Evolutionary conservation across 768 basidiomycete genomes (phyloP).

Genomic region (Suillus hirtellus): DNA sequence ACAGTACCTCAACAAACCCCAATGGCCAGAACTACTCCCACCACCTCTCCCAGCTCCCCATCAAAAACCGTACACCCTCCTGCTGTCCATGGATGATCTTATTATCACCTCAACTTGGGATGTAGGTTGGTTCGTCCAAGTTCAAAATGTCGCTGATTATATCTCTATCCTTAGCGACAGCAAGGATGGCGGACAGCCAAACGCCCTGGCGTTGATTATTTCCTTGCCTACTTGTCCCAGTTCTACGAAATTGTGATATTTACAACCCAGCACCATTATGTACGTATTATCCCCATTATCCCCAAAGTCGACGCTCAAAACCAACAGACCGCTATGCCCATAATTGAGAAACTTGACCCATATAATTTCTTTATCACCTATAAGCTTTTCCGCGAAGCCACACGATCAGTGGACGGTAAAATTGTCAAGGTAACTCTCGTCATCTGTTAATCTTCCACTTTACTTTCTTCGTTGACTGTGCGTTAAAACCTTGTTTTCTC

Average conservation of each 20-base stretch:
- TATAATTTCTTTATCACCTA: constrained; percentile 89
- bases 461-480: too few relatives aligned
- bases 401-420: constrained; percentile 77
- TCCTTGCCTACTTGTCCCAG: constrained; percentile 94
- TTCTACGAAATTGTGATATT: constrained; percentile 99
- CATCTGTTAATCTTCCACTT: not conserved
- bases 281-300: constrained; percentile 41
- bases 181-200: constrained; percentile 98
- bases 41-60: constrained; percentile 80
- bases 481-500: not conserved
- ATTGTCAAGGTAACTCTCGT: constrained; percentile 70
- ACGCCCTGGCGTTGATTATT: constrained; percentile 97
- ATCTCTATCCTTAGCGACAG: constrained; percentile 59
- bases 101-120: constrained; percentile 94
- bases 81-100: constrained; percentile 90
- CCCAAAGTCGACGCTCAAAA: constrained; percentile 7
- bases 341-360: constrained; percentile 92
- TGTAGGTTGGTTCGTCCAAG: constrained; percentile 53
- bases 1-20: constrained; percentile 91
- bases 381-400: constrained; percentile 90
- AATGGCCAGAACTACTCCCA: constrained; percentile 90
- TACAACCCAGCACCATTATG: constrained; percentile 87
- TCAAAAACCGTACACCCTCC: constrained; percentile 88
- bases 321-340: constrained; percentile 79
- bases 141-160: not conserved